Base-by-base conservation (phyloP, 2,329 filamentous ascomycete genomes). In the Cladosporium sp. region DNA sequence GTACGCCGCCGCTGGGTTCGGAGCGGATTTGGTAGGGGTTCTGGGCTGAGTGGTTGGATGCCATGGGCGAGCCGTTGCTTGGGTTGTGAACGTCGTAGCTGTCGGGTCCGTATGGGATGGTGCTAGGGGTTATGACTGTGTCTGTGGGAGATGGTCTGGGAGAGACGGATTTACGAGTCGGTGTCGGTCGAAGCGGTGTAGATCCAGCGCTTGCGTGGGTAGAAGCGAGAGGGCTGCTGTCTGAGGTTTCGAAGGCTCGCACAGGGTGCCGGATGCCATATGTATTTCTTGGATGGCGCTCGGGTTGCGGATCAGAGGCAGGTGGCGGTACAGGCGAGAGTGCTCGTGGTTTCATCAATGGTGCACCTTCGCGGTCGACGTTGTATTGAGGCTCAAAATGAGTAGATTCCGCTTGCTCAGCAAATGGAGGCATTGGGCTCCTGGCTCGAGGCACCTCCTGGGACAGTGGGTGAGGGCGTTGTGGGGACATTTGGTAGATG, bases 11-110 rank as follows among this genome's bases (percentile, higher is more conserved):
- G 62, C 67, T 19, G 32, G 13, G 32, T 64, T 66, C n/a, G 39
- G 49, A 7, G 32, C 22, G 32, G 30, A 59, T 54, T 27, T 57
- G 58, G 46, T 61, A 60, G 1, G 60, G 59, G 32, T 22, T 6
- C 20, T 32, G 27, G 15, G 36, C 18, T n/a, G 20, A 20, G 9
- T 43, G 38, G 20, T 42, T 47, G 18, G 59, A 54, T 64, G 22
- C 59, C 6, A 35, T 7, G 32, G 32, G 32, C 32, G 32, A 35
- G 32, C 32, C 32, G 11, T n/a, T 35, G 32, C 32, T 35, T 1
- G 86, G 84, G 55, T 91, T 91, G 56, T 88, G 75, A 1, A 79
- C 76, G 59, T 89, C 82, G 62, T 88, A 91, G 29, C 82, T 84
- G 62, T 91, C 87, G 0, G 87, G 87, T 0, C 83, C 80, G 59